Evolutionary conservation across 805 yeast species (phyloP).

Genomic region (Zygosaccharomyces bailii): DNA sequence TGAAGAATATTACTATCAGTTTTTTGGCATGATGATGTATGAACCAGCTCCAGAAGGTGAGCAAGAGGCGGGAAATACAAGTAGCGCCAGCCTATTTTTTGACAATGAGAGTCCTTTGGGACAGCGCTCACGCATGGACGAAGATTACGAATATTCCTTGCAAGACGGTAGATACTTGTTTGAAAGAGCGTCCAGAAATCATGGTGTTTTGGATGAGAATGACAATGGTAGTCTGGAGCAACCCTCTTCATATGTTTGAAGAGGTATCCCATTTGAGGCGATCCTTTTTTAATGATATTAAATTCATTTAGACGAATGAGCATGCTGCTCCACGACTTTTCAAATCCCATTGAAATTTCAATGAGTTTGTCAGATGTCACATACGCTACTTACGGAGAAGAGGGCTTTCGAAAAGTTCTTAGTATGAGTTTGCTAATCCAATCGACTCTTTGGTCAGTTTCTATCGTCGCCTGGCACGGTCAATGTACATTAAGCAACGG

Average conservation of each 20-base stretch:
- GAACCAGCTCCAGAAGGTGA: slow-evolving; percentile 21
- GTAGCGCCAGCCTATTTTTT: slow-evolving; percentile 4
- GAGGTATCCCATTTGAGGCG: no score
- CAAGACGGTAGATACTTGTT: slow-evolving; percentile 35
- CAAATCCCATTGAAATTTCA: no score
- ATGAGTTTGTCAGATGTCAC: no score
- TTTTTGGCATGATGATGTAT: slow-evolving; percentile 34
- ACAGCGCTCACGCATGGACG: slow-evolving; percentile 39
- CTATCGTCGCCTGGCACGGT: no score
- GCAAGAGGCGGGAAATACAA: slow-evolving; percentile 7
- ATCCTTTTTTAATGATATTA: slow-evolving; percentile 63
- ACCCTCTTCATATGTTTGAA: slow-evolving; percentile 2
- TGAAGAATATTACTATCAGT: slow-evolving; percentile 35
- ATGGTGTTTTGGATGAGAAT: slow-evolving; percentile 13
- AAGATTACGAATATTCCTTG: slow-evolving; percentile 36
- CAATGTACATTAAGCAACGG: no score
- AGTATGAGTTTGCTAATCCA: no score
- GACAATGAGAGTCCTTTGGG: slow-evolving; percentile 5
- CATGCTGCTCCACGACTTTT: no score
- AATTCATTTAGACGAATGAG: no score
- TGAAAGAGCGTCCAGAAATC: slow-evolving; percentile 32
- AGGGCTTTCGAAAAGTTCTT: no score
- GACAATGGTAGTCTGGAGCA: slow-evolving; percentile 2
- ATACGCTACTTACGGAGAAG: no score
- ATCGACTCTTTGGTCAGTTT: no score